Percentiles rank a stretch among this genome's conserved stretches.
phyloP scores from a whole-genome alignment of 1,284 basidiomycete species.

The Apiotrichum brassicae region DNA sequence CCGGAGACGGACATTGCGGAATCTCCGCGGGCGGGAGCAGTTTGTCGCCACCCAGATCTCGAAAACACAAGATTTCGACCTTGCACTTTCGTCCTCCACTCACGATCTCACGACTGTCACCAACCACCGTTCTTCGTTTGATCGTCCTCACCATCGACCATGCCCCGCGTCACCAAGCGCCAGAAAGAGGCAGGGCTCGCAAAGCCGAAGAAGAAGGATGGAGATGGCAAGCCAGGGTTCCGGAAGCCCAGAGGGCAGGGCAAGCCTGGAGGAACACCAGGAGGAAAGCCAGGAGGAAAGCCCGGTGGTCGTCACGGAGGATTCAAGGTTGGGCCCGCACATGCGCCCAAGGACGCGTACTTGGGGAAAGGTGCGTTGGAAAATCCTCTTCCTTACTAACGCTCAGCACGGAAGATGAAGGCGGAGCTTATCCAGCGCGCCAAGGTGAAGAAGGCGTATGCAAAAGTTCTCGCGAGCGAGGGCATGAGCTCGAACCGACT shows the following conservation, averaged over 20 bases:
- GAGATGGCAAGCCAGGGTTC: slow-evolving; percentile 2
- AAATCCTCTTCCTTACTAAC: too few species aligned
- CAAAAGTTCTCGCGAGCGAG: slow-evolving; percentile 49
- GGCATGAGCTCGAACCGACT: slow-evolving; percentile 40
- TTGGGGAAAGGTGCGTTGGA: slow-evolving; percentile 47
- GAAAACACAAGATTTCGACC: too few species aligned
- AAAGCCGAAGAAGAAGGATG: slow-evolving; percentile 13
- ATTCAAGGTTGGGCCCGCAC: slow-evolving; percentile 43
- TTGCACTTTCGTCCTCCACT: too few species aligned
- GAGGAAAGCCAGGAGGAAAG: slow-evolving; percentile 1
- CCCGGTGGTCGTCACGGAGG: neutral
- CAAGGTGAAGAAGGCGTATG: slow-evolving; percentile 51
- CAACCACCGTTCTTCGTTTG: too few species aligned
- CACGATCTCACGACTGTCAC: too few species aligned
- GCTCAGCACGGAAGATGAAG: slow-evolving; percentile 52
- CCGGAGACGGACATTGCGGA: too few species aligned
- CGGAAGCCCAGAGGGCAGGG: neutral
- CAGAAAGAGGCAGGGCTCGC: slow-evolving; percentile 32
- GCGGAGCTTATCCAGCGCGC: slow-evolving; percentile 51
- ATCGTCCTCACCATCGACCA: slow-evolving; percentile 11
- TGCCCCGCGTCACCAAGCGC: slow-evolving; percentile 37
- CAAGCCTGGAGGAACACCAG: neutral
- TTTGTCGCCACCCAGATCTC: too few species aligned
- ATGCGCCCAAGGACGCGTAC: slow-evolving; percentile 45
- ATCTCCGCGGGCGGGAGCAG: too few species aligned